These are phyloP conservation scores for Daedaleopsis nitida DNA, from an alignment of 768 basidiomycete genomes.

Conservation along the genomic window DNA sequence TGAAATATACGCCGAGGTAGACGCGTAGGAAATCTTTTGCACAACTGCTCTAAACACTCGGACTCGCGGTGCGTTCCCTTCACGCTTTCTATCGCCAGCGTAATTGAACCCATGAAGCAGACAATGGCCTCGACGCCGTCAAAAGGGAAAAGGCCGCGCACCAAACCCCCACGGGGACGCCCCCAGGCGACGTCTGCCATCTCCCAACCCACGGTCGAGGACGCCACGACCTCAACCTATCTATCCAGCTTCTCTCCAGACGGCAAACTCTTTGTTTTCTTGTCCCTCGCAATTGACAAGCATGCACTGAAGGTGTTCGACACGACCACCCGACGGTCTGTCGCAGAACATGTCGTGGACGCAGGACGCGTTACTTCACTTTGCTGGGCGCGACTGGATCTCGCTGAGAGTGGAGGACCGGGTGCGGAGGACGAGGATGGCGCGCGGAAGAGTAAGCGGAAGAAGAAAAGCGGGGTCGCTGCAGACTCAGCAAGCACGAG, in stretches of 20 bases:
- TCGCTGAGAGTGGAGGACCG: conserved; percentile 25
- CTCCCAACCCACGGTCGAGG: conserved; percentile 56
- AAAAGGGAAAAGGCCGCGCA: conserved; percentile 53
- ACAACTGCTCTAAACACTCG: conserved; percentile 9
- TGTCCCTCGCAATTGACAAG: conserved; percentile 71
- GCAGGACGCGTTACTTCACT: conserved; percentile 56
- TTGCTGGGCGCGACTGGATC: conserved; percentile 49
- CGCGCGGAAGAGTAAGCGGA: conserved; percentile 56
- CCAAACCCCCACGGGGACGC: conserved; percentile 54
- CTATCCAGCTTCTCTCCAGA: conserved; percentile 63
- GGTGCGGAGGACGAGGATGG: conserved; percentile 28
- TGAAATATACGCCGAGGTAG: neutral
- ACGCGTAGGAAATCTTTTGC: conserved; percentile 21
- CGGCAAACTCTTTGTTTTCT: conserved; percentile 57
- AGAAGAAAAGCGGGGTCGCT: conserved; percentile 41
- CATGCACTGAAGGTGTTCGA: conserved; percentile 70
- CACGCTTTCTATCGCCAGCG: neutral
- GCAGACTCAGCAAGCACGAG: conserved; percentile 28
- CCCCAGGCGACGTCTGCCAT: conserved; percentile 56
- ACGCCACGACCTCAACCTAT: conserved; percentile 42
- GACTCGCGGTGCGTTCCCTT: conserved; percentile 5
- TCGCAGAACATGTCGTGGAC: conserved; percentile 60
- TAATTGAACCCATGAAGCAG: neutral
- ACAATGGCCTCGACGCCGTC: conserved; percentile 26
- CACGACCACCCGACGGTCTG: conserved; percentile 52